These are phyloP conservation scores for Jamesozyma gamospora DNA, from an alignment of 805 yeast genomes.

Conservation along the genomic window DNA sequence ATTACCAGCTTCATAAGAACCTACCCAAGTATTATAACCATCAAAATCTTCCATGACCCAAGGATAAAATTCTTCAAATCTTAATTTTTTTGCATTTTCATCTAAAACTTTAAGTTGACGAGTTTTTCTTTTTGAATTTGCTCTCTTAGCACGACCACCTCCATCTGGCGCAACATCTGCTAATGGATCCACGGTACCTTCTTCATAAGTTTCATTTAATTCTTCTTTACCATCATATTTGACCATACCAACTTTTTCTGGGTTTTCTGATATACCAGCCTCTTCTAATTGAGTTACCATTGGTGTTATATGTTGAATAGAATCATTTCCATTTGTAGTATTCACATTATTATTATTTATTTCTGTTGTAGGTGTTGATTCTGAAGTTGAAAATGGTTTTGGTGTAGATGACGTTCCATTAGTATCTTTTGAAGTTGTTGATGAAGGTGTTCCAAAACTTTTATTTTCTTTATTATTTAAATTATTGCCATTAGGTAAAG, in stretches of 20 bases:
- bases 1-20: slow-evolving; percentile 83
- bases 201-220: slow-evolving; percentile 34
- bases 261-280: slow-evolving; percentile 31
- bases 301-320: slow-evolving; percentile 2
- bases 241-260: slow-evolving; percentile 33
- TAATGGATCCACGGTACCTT: slow-evolving; percentile 30
- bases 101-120: slow-evolving; percentile 73
- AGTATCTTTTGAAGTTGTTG: not conserved
- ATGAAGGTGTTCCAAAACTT: slow-evolving; percentile 1
- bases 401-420: not conserved
- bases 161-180: slow-evolving; percentile 89
- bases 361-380: not conserved
- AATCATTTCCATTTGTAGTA: not conserved
- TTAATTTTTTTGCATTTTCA: slow-evolving; percentile 69
- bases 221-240: slow-evolving; percentile 32
- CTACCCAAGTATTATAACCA: slow-evolving; percentile 89
- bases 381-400: not conserved
- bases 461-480: not conserved
- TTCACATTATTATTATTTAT: not conserved
- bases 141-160: slow-evolving; percentile 59
- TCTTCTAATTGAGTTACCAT: slow-evolving; percentile 29
- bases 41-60: slow-evolving; percentile 98
- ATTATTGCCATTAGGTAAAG: not conserved
- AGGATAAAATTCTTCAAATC: slow-evolving; percentile 95
- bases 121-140: slow-evolving; percentile 65